A percentile compares a stretch with the other conserved stretches of the same genome.
phyloP scores from a whole-genome alignment of 1,284 basidiomycete species.

The Leccinum cinnamomeum region DNA sequence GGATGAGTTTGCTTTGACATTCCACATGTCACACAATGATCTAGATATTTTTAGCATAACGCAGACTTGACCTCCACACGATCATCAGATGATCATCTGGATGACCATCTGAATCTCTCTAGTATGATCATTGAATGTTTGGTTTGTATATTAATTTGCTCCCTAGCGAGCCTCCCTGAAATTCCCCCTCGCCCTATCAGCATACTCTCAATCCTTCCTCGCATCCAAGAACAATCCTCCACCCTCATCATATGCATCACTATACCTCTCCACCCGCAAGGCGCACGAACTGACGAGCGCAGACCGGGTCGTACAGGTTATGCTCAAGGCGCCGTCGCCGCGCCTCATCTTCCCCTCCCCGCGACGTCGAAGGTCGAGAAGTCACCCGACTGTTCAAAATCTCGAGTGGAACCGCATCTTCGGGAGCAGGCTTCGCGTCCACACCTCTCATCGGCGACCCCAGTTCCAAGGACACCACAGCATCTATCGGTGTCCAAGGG shows the following conservation, averaged over 20 bases:
- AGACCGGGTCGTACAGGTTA: constrained; percentile 62
- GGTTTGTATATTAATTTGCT: constrained; percentile 2
- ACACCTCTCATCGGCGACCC: constrained; percentile 36
- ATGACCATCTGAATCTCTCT: too few relatives aligned
- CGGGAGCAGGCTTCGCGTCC: constrained; percentile 52
- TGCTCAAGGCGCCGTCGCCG: constrained; percentile 55
- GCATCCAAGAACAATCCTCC: constrained; percentile 52
- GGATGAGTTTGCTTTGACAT: too few relatives aligned
- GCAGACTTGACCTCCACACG: too few relatives aligned
- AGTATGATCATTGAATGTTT: too few relatives aligned
- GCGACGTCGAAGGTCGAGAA: too few relatives aligned
- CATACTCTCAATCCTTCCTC: constrained; percentile 53
- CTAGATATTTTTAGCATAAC: too few relatives aligned
- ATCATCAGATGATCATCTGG: too few relatives aligned
- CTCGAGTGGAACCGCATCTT: constrained; percentile 55
- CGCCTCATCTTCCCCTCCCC: constrained; percentile 11
- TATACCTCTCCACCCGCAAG: constrained; percentile 54
- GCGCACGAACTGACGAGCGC: constrained; percentile 58
- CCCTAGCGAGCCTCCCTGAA: constrained; percentile 24
- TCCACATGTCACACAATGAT: too few relatives aligned
- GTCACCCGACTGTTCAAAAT: constrained; percentile 48
- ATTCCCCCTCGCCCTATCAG: constrained; percentile 45
- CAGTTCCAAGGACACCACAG: constrained; percentile 5
- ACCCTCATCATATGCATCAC: constrained; percentile 49
- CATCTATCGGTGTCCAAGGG: constrained; percentile 19